Base-by-base conservation (phyloP, 2,329 filamentous ascomycete species). In the Pseudogymnoascus sp. region DNA sequence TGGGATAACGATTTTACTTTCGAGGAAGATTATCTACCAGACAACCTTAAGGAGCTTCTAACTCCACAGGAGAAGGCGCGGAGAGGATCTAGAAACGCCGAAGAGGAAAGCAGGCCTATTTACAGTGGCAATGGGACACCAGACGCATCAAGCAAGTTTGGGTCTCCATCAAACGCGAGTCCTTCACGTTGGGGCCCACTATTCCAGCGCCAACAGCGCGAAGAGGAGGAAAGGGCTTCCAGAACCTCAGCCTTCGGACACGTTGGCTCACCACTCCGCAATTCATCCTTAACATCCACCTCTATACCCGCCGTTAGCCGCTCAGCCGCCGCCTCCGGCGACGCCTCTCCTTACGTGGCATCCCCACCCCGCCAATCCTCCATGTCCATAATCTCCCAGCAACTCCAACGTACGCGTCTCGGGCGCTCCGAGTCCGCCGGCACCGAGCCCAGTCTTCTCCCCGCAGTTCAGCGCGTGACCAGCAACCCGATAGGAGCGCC, bases 1-100 rank as follows among this genome's bases (percentile, higher is more conserved):
- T 88, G 85, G 85, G 83, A 86, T 59, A 74, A 80, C 63, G 81
- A 83, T 63, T 95, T 96, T 70, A 84, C 88, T 31, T 93, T 95
- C 70, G 91, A 96, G 74, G 93, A 96, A 71, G 92, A 96, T 71
- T 90, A 95, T 70, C 81, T 97, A 9, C 95, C 93, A 0, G 89
- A 84, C 65, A 83, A 85, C 64, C 76, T 88, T 37, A 84, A 86
- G 68, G 86, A 88, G 65, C 78, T 89, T 13, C 75, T 89, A 68
- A 89, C 86, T 3, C 85, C 86, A 1, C 83, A 84, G 13, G 86
- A 89, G 71, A 88, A 88, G 72, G 86, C 85, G 10, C 79, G 86
- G 10, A 77, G 86, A 59, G 85, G 85, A 11, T 88, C 86, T 81
- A 60, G 80, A 77, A 72, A 73, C n/a, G 83, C 85, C n/a, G 80